These are phyloP conservation scores for Paulownia fortunei DNA, from an alignment of 257 asterid genomes.

Conservation along the genomic window DNA sequence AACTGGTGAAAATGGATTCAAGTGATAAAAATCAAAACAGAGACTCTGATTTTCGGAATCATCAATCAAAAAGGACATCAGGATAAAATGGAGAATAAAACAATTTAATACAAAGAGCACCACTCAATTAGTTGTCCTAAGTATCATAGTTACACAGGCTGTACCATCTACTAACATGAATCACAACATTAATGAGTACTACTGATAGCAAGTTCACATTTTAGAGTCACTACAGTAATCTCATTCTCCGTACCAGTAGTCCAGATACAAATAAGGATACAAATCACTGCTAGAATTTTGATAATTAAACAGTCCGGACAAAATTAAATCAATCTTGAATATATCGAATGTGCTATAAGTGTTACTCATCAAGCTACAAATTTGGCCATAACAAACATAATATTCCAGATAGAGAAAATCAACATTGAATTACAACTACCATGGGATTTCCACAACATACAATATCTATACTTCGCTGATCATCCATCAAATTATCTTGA, in stretches of 20 bases:
- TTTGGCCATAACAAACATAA: background rate
- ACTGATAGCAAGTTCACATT: background rate
- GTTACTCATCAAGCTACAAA: background rate
- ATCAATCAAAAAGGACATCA: background rate
- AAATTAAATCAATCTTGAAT: no score
- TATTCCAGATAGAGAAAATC: background rate
- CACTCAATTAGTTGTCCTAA: background rate
- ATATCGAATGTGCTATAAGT: background rate
- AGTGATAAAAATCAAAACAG: background rate
- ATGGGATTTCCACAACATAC: background rate
- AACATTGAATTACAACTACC: background rate
- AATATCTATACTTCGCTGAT: background rate
- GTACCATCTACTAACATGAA: background rate
- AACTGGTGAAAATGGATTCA: no score
- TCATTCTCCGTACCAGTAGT: background rate
- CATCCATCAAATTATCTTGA: background rate
- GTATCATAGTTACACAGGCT: background rate
- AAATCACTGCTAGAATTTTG: background rate
- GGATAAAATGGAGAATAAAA: background rate
- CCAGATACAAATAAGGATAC: background rate
- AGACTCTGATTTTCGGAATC: background rate
- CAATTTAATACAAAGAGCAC: background rate
- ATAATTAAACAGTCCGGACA: background rate
- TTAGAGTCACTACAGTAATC: background rate
- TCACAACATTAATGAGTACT: background rate